phyloP scores from a whole-genome alignment of 1,139 yeast genomes.

The Diutina ranongensis region DNA sequence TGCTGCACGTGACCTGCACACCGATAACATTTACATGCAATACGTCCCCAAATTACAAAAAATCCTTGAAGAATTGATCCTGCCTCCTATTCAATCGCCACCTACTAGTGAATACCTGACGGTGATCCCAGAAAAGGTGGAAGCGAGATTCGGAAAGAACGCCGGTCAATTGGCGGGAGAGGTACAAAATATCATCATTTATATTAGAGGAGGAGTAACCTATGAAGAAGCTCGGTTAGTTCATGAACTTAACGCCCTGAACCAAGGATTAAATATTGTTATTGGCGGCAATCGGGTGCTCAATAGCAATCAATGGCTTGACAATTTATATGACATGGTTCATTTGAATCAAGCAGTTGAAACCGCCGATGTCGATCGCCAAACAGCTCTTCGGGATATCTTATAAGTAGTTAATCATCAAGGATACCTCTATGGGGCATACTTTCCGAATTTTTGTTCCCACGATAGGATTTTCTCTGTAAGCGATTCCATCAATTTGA shows the following conservation, averaged over 20 bases:
- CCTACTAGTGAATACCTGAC: slow-evolving; percentile 9
- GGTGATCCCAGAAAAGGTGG: slow-evolving; percentile 17
- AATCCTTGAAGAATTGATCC: slow-evolving; percentile 14
- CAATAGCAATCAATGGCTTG: slow-evolving; percentile 47
- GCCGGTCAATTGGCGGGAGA: slow-evolving; percentile 45
- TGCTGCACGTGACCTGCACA: slow-evolving; percentile 12
- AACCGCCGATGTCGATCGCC: slow-evolving; percentile 8
- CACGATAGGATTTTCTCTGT: slow-evolving; percentile 60
- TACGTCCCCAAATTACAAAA: slow-evolving; percentile 66
- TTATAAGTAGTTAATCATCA: slow-evolving; percentile 11
- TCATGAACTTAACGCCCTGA: slow-evolving; percentile 50
- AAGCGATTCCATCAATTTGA: slow-evolving; percentile 54
- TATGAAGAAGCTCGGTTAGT: slow-evolving; percentile 84
- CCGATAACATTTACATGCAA: slow-evolving; percentile 45
- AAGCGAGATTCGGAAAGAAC: slow-evolving; percentile 21
- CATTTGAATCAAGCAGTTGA: slow-evolving; percentile 7
- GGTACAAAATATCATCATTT: slow-evolving; percentile 40
- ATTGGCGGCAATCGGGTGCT: slow-evolving; percentile 71
- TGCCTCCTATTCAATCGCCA: slow-evolving; percentile 9
- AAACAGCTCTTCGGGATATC: slow-evolving; percentile 11
- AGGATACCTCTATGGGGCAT: slow-evolving; percentile 25
- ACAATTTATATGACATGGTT: slow-evolving; percentile 17
- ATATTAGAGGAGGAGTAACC: slow-evolving; percentile 83
- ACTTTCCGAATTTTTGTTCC: slow-evolving; percentile 65
- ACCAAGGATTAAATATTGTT: slow-evolving; percentile 38